Conservation (phyloP, 495 filamentous ascomycete genomes). For the Neurospora sp. region DNA sequence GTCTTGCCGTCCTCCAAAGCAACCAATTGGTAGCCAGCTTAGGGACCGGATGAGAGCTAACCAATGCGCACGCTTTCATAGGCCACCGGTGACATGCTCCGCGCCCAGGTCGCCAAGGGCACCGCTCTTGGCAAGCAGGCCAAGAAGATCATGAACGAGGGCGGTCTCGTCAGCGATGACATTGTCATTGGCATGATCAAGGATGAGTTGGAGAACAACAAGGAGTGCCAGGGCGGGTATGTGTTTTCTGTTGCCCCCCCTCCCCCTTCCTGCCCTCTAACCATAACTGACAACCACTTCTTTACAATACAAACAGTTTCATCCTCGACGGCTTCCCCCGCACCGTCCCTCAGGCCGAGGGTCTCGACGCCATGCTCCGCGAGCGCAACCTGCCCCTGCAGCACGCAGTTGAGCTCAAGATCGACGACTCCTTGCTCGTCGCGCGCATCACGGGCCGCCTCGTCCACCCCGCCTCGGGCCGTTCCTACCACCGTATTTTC, state of each 20-base stretch:
- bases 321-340: conserved; percentile 98
- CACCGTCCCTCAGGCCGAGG: conserved; percentile 88
- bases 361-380: conserved; percentile 83
- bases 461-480: conserved; percentile 88
- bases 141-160: conserved; percentile 99
- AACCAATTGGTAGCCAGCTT: not conserved
- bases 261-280: not conserved
- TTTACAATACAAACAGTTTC: conserved; percentile 56
- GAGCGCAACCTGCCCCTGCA: conserved; percentile 67
- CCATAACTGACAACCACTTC: not conserved
- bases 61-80: conserved; percentile 22
- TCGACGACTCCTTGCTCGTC: conserved; percentile 88
- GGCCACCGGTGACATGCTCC: conserved; percentile 99
- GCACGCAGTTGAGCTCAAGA: conserved; percentile 92
- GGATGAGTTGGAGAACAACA: conserved; percentile 86
- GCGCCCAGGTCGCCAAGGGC: conserved; percentile 97
- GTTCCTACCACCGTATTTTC: conserved; percentile 96
- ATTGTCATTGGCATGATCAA: conserved; percentile 99
- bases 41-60: not conserved
- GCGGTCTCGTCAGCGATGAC: conserved; percentile 94
- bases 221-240: conserved; percentile 94
- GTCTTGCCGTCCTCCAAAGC: not conserved
- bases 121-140: conserved; percentile 88
- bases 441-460: conserved; percentile 93
- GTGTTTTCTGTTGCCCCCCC: conserved; percentile 14